Conservation (phyloP, 345 rosid species). For the Sisymbrium irio region DNA sequence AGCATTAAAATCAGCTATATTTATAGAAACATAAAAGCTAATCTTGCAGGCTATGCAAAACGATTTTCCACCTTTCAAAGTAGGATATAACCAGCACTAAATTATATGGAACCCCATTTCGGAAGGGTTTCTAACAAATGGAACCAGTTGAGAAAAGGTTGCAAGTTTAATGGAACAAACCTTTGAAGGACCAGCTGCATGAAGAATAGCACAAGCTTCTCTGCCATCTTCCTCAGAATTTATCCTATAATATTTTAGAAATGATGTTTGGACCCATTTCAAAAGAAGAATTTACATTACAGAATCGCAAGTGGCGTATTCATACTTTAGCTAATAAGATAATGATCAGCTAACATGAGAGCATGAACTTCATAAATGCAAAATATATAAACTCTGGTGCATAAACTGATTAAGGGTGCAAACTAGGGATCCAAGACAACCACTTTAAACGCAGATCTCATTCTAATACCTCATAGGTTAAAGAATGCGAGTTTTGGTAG, state of each 20-base stretch:
- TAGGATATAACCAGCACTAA: neutral
- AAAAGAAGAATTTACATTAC: neutral
- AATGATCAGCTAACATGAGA: neutral
- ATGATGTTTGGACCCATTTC: neutral
- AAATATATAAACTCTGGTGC: neutral
- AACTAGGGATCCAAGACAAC: neutral
- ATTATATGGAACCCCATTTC: neutral
- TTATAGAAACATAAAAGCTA: neutral
- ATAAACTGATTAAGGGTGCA: neutral
- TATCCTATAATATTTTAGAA: constrained; percentile 50
- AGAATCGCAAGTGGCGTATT: neutral
- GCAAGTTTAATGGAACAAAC: constrained; percentile 33
- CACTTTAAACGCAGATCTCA: neutral
- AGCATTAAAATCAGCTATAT: constrained; percentile 1
- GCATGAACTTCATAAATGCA: neutral
- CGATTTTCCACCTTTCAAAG: neutral
- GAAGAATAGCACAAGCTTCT: constrained; percentile 89
- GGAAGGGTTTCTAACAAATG: neutral
- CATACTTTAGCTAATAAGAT: neutral
- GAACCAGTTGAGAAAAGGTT: neutral
- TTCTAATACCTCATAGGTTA: neutral
- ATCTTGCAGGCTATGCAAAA: neutral
- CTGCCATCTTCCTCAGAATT: constrained; percentile 74
- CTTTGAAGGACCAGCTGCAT: constrained; percentile 95
- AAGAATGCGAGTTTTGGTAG: neutral